Conservation (phyloP, 2,329 filamentous ascomycete genomes). For the Ophiocordyceps camponoti-leonardi region DNA sequence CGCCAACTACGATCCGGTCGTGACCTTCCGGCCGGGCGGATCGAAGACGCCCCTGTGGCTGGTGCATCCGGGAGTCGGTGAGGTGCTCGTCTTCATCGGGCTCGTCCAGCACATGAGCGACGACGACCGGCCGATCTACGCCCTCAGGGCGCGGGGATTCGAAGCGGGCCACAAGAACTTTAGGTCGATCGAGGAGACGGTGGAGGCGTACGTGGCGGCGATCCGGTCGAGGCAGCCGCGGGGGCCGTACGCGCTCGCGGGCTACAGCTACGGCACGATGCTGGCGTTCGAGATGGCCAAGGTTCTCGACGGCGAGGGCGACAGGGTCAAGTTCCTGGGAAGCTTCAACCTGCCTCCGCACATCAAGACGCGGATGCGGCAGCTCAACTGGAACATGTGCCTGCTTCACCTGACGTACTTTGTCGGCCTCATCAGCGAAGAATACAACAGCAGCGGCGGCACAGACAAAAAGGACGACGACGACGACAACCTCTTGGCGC, state of each 20-base stretch:
- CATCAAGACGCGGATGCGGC: slow-evolving; percentile 23
- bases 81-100: slow-evolving; percentile 21
- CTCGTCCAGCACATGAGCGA: slow-evolving; percentile 18
- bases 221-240: slow-evolving; percentile 20
- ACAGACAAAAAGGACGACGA: background rate
- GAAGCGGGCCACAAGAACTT: slow-evolving; percentile 20
- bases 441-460: slow-evolving; percentile 4
- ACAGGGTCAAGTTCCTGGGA: slow-evolving; percentile 24
- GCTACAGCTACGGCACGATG: slow-evolving; percentile 32
- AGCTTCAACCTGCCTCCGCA: slow-evolving; percentile 23
- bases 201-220: background rate
- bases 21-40: slow-evolving; percentile 11
- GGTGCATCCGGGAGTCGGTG: slow-evolving; percentile 23
- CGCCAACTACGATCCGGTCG: background rate
- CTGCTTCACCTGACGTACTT: slow-evolving; percentile 23
- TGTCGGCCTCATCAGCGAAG: slow-evolving; percentile 19
- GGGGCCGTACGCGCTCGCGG: slow-evolving; percentile 25
- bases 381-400: slow-evolving; percentile 19
- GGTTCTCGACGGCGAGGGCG: slow-evolving; percentile 17
- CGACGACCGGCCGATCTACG: slow-evolving; percentile 26
- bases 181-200: background rate
- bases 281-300: slow-evolving; percentile 33
- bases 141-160: slow-evolving; percentile 25
- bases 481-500: too few relatives aligned
- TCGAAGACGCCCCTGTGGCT: slow-evolving; percentile 20